Base-by-base conservation (phyloP, 2,329 filamentous ascomycete species). In the Chrysoporthe deuterocubensis region DNA sequence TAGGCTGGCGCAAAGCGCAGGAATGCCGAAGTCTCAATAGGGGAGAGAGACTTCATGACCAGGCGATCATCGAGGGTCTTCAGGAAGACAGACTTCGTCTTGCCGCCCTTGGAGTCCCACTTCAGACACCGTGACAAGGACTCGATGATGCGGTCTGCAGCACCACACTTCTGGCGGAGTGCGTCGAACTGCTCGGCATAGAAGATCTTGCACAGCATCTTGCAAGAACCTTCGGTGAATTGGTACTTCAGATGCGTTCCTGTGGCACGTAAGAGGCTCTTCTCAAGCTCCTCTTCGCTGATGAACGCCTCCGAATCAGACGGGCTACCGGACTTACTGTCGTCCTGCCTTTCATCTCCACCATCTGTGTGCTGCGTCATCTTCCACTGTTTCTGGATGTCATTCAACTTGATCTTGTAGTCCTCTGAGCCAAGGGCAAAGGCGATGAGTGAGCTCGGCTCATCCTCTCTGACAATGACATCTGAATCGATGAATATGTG, bases 161-260 rank as follows among this genome's bases (percentile, higher is more conserved):
- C 92, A 18, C 95, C 95, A 72, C 95, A 98, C 79, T 97, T 97
- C 67, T 92, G 88, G 66, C 96, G 89, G 50, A 99, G 85, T 3
- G 96, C 96, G 79, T 99, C 96, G 73, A 99, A 99, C 71, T 97
- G 96, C 78, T 98, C 96, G 0, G 96, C 96, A 75, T 96, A 99
- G 79, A 99, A 98, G 59, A 99, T 96, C 80, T 99, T 99, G 83
- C 96, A 98, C 62, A 95, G 91, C 87, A 97, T 97, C 74, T 92
- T 93, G 3, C 96, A 95, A n/a, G 92, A 90, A 0, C 95, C 94
- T 76, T 97, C 94, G 40, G 91, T 90, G 79, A 98, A 99, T 69
- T 97, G 93, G 76, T 97, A 99, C 76, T 96, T 96, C 72, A 97
- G 89, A 78, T 99, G 96, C 1, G 93, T 97, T 48, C 95, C 94